phyloP scores from a whole-genome alignment of 2,329 filamentous ascomycete genomes.

The Fusarium sp. region DNA sequence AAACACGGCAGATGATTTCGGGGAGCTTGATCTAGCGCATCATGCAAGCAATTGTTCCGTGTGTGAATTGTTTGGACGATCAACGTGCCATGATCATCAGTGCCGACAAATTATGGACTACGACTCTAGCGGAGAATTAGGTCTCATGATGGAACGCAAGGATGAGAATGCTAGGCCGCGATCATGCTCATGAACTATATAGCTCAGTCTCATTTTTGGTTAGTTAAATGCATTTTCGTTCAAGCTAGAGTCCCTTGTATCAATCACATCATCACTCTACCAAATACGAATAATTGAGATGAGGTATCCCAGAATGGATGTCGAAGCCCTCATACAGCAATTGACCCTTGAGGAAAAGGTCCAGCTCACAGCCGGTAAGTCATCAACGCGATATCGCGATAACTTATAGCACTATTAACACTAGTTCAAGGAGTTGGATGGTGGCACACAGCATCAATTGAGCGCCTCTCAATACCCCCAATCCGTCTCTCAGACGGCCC shows the following conservation, averaged over 20 bases:
- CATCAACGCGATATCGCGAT: too few species aligned
- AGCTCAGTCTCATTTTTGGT: not conserved
- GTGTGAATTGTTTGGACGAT: rapidly evolving
- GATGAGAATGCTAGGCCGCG: not conserved
- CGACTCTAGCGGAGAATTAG: not conserved
- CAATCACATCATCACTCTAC: not conserved
- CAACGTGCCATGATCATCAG: not conserved
- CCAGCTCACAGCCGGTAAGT: not conserved
- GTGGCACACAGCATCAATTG: conserved; percentile 30
- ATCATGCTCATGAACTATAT: not conserved
- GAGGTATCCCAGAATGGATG: not conserved
- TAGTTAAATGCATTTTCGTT: not conserved
- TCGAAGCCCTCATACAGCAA: not conserved
- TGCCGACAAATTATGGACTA: too few species aligned
- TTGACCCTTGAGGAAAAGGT: conserved; percentile 1
- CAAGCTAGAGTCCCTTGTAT: not conserved
- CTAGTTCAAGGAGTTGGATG: not conserved
- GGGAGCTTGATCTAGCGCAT: not conserved
- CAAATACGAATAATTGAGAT: not conserved
- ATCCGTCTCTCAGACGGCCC: conserved; percentile 28
- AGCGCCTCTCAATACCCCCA: conserved; percentile 14
- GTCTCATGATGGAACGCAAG: not conserved
- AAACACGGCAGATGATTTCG: not conserved
- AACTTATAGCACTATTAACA: too few species aligned
- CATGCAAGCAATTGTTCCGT: not conserved